These are phyloP conservation scores for Krasilnikovozyma curviuscula DNA, from an alignment of 768 basidiomycete genomes.

Conservation along the genomic window DNA sequence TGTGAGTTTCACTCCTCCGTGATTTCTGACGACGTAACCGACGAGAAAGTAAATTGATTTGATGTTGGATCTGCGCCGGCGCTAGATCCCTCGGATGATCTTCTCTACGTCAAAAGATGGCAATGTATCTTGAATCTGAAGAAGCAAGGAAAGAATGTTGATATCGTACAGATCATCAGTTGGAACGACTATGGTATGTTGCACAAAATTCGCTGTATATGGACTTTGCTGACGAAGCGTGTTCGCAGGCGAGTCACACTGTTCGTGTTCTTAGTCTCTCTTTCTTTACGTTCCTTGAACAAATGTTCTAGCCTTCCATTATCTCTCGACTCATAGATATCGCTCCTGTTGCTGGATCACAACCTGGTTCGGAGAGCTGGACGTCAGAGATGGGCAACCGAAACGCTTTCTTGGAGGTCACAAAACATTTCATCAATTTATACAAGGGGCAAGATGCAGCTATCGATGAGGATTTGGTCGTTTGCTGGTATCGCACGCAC, in stretches of 20 bases:
- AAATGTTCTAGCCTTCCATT: background rate
- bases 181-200: slow-evolving; percentile 28
- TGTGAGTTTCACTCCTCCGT: slow-evolving; percentile 14
- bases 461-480: slow-evolving; percentile 8
- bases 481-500: slow-evolving; percentile 21
- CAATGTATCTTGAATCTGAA: slow-evolving; percentile 14
- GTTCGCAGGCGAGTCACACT: background rate
- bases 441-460: slow-evolving; percentile 13
- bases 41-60: too few relatives aligned
- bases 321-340: slow-evolving; percentile 11
- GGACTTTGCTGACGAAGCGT: too few relatives aligned
- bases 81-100: slow-evolving; percentile 23
- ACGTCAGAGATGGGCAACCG: slow-evolving; percentile 21
- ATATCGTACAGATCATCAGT: slow-evolving; percentile 24
- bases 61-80: too few relatives aligned
- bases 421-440: slow-evolving; percentile 15
- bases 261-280: background rate
- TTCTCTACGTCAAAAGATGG: slow-evolving; percentile 22
- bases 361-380: slow-evolving; percentile 26
- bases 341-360: slow-evolving; percentile 22
- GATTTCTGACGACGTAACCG: too few relatives aligned
- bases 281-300: background rate
- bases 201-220: slow-evolving; percentile 7
- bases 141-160: slow-evolving; percentile 14
- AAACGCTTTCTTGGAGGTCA: slow-evolving; percentile 21